These are phyloP conservation scores for Poteriospumella lacustris DNA, from an alignment of 108 stramenopile species.

Conservation along the genomic window DNA sequence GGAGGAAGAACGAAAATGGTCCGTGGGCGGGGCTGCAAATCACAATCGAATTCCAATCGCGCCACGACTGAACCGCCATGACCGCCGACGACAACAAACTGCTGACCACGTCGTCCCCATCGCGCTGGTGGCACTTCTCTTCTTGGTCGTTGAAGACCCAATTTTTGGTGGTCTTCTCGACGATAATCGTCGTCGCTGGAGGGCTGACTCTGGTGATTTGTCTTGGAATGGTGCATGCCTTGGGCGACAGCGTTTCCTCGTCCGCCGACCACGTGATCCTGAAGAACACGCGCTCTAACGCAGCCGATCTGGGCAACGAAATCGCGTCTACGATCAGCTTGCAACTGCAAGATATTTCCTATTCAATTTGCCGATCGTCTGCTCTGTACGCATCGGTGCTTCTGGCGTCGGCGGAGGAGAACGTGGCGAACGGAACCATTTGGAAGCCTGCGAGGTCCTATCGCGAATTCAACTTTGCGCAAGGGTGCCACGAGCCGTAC, in stretches of 20 bases:
- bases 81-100: too few relatives aligned
- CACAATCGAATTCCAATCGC: too few relatives aligned
- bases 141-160: too few relatives aligned
- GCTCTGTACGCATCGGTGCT: background rate
- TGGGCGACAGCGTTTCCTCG: background rate
- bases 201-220: background rate
- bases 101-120: too few relatives aligned
- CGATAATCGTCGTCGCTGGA: too few relatives aligned
- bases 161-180: too few relatives aligned
- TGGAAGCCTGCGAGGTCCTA: background rate
- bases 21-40: too few relatives aligned
- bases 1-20: too few relatives aligned
- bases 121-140: too few relatives aligned
- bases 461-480: background rate
- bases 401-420: background rate
- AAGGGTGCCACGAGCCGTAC: background rate
- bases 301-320: background rate
- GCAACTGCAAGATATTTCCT: background rate
- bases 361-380: background rate
- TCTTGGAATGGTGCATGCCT: background rate
- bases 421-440: background rate
- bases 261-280: background rate
- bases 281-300: background rate
- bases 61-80: too few relatives aligned
- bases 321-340: background rate